Conservation (phyloP, 768 basidiomycete species). For the Serendipita indica region DNA sequence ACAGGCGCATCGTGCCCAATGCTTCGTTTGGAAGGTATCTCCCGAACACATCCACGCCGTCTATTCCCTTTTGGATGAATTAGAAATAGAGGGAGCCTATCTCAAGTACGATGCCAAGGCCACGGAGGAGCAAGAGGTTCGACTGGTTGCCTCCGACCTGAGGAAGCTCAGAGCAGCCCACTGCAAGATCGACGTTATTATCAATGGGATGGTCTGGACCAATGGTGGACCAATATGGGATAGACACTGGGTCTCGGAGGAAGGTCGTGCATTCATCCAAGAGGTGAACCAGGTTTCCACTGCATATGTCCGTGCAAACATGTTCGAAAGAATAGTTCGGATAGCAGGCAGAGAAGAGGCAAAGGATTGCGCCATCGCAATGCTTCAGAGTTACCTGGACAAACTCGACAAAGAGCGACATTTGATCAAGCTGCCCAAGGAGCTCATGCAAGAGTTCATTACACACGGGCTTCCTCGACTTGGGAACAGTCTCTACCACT, state of each 20-base stretch:
- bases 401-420: neutral
- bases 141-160: neutral
- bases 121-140: neutral
- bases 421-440: neutral
- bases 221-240: neutral
- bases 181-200: neutral
- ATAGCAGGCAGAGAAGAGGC: neutral
- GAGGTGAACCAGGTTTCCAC: slow-evolving; percentile 6
- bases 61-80: neutral
- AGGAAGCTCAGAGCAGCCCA: neutral
- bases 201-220: slow-evolving; percentile 1
- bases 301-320: neutral
- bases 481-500: neutral
- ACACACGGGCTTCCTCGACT: neutral
- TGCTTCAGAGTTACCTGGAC: slow-evolving; percentile 3
- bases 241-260: slow-evolving; percentile 5
- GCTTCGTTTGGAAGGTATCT: neutral
- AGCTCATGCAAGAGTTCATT: neutral
- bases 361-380: neutral
- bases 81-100: neutral
- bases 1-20: neutral
- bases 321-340: neutral
- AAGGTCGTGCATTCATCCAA: neutral
- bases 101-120: neutral
- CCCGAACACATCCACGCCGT: neutral